Percentiles rank a stretch among this genome's conserved stretches.
Evolutionary conservation across 257 asterid genomes (phyloP).

Genomic region (Nicotiana attenuata): DNA sequence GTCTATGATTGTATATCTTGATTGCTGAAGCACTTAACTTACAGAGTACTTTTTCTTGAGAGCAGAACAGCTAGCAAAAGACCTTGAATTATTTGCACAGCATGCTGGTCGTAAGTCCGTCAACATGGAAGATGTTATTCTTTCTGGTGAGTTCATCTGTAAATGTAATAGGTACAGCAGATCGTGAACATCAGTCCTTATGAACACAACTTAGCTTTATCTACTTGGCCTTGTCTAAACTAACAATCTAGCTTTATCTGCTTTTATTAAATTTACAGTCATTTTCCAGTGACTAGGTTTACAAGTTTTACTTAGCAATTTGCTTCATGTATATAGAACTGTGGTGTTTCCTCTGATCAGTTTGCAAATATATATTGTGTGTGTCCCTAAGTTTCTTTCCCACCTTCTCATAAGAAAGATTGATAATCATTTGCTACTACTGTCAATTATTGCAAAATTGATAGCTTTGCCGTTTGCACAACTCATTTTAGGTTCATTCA

Average conservation of each 20-base stretch:
- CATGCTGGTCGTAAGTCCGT: slow-evolving; percentile 90
- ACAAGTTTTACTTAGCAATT: neutral
- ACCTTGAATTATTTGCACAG: slow-evolving; percentile 80
- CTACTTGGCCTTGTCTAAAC: neutral
- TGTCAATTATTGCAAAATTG: neutral
- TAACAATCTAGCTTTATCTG: neutral
- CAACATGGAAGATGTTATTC: slow-evolving; percentile 95
- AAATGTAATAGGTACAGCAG: neutral
- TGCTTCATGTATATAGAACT: neutral
- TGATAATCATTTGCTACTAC: neutral
- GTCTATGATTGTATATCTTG: neutral
- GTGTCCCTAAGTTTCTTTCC: neutral
- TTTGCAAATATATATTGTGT: neutral
- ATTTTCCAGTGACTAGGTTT: neutral
- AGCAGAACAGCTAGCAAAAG: slow-evolving; percentile 86
- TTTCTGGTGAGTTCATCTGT: slow-evolving; percentile 47
- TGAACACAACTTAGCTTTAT: neutral
- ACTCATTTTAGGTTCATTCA: neutral
- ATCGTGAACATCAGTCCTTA: neutral
- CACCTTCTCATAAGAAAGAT: neutral
- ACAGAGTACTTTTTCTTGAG: slow-evolving; percentile 12
- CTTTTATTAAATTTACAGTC: neutral
- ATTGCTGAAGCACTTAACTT: neutral
- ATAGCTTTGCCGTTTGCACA: neutral
- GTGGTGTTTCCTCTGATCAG: neutral